Evolutionary conservation across 768 basidiomycete species (phyloP).

Genomic region (Psilocybe cyanescens): DNA sequence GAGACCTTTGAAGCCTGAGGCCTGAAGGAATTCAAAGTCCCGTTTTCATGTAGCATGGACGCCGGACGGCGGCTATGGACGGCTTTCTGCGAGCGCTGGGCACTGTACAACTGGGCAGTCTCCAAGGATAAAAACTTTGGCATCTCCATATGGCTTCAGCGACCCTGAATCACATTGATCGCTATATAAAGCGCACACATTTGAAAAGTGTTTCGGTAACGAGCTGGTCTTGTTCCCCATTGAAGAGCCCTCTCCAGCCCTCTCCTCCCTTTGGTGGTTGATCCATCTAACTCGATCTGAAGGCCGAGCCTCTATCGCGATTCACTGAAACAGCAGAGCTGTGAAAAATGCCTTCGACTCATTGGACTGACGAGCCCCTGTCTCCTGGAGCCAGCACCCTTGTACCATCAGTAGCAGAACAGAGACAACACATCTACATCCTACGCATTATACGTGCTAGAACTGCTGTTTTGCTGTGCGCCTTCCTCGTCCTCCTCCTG

Average conservation of each 20-base stretch:
- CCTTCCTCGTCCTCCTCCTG: constrained; percentile 9
- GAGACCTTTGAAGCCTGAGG: too few relatives aligned
- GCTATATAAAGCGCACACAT: background rate
- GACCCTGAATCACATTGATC: background rate
- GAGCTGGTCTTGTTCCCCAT: constrained; percentile 5
- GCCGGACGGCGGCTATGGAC: too few relatives aligned
- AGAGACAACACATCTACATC: constrained; percentile 11
- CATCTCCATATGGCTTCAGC: background rate
- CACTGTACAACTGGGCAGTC: background rate
- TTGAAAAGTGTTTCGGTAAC: background rate
- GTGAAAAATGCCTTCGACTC: background rate
- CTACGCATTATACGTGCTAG: constrained; percentile 17
- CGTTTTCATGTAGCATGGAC: too few relatives aligned
- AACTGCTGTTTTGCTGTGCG: constrained; percentile 11
- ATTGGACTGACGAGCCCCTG: background rate
- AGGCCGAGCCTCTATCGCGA: background rate
- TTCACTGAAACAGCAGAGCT: background rate
- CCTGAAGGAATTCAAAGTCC: too few relatives aligned
- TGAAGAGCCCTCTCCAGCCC: too few relatives aligned
- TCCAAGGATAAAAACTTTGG: background rate
- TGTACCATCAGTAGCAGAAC: background rate
- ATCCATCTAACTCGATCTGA: background rate
- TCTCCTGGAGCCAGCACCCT: constrained; percentile 7
- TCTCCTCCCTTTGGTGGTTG: background rate
- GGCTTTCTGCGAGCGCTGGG: background rate